Base-by-base conservation (phyloP, 208 protist species). In the Angomonas deanei region DNA sequence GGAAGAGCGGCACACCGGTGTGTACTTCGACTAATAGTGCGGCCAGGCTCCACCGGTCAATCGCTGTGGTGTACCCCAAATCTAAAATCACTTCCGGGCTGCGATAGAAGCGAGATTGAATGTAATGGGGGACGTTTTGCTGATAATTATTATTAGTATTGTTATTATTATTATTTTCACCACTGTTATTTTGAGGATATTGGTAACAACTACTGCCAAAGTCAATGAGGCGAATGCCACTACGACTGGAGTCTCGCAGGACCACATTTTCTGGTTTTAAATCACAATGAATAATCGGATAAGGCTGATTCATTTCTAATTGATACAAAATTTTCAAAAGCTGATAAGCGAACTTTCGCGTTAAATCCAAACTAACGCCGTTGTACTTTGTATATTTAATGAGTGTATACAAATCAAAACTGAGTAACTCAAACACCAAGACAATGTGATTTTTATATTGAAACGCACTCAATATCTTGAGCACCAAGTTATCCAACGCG, bases 21-120 rank as follows among this genome's bases (percentile, higher is more conserved):
- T 99, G 95, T 57, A 99, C 80, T 72, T 99, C 98, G 2, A 98
- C 97, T 0, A 99, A 66, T 55, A 99, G 97, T 72, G 98, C 99
- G 6, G 96, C 99, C 4, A 99, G 76, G 6, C 81, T 96, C 98
- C 98, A 99, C 69, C 99, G 99, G 74, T 99, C 98, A 61, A 99
- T 99, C 2, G 88, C 67, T 23, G 72, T 87, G 11, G 76, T 84
- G 82, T 99, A 99, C 32, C 84, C 78, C 10, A 98, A 72, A 55
- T 97, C 97, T 11, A 99, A 80, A 23, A 99, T 86, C 17, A 99
- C 97, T 96, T 86, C 98, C 0, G 90, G 91, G 61, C 91, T 97
- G 66, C 99, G 97, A 71, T 99, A 99, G 81, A 97, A 99, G 59
- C 98, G 88, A 13, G 79, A 93, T 79, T 99, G 98, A 33, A 99